phyloP scores from a whole-genome alignment of 1,139 yeast species.

The Saccharomyces hybrid region DNA sequence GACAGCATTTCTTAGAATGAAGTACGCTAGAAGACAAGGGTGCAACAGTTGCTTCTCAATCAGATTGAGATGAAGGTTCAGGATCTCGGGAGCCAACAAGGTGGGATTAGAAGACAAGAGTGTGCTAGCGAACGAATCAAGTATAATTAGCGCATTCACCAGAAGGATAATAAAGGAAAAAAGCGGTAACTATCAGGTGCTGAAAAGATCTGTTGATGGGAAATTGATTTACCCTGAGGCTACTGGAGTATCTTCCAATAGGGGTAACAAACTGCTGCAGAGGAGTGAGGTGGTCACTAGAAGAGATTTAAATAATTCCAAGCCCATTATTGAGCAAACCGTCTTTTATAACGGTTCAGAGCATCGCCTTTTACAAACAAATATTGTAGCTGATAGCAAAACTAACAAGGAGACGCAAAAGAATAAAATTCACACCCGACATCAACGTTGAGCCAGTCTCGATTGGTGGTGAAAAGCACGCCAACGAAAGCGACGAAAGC shows the following conservation, averaged over 20 bases:
- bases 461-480: constrained; percentile 11
- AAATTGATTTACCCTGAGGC: constrained; percentile 21
- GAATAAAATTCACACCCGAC: constrained; percentile 23
- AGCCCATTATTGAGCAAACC: constrained; percentile 34
- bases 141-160: constrained; percentile 21
- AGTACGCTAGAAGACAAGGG: neutral
- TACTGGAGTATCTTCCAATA: constrained; percentile 38
- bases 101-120: neutral
- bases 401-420: constrained; percentile 14
- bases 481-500: constrained; percentile 16
- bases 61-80: neutral
- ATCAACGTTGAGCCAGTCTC: constrained; percentile 19
- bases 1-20: constrained; percentile 1
- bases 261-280: constrained; percentile 54
- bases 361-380: constrained; percentile 27
- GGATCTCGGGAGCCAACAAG: neutral
- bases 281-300: constrained; percentile 38
- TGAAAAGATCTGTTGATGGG: constrained; percentile 27
- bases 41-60: neutral
- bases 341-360: constrained; percentile 33
- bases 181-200: constrained; percentile 29
- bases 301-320: constrained; percentile 31
- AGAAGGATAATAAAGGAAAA: constrained; percentile 27
- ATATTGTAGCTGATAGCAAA: neutral
- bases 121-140: constrained; percentile 8